Evolutionary conservation across 2,329 filamentous ascomycete species (phyloP), one percentile per base, ranked within the genome.

Genomic region (Chaetothyriales sp.): DNA sequence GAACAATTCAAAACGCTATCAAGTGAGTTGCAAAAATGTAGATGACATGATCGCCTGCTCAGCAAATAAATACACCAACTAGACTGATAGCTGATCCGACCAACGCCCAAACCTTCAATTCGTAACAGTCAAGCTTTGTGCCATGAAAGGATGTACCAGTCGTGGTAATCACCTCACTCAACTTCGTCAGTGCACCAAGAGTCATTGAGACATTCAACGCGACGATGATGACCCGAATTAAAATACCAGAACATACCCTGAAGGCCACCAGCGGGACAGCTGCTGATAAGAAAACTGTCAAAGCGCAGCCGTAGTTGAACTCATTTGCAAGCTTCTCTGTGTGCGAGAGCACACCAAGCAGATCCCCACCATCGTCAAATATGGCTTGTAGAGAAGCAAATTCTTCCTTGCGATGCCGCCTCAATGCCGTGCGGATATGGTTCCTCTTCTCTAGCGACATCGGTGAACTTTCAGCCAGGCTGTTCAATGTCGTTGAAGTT

Each of bases 241-340:
- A 15, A 39, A 39, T 10, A 4, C 32, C 32, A 39, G 32, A 39
- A 39, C 32, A 39, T 15, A 39, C 15, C 32, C 32, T 39, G 32
- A 92, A 92, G 26, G 83, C 19, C 66, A 61, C 80, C 78, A 51
- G 83, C 82, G 55, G 44, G 12, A 39, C 15, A 15, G 15, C 32
- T 39, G 32, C 32, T 15, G 32, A 39, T 12, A 39, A 39, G 32
- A 39, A 39, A 15, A 39, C 32, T 39, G 32, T 39, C 32, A 39
- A 12, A 4, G 15, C 32, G 15, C 12, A 15, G 32, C 10, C 15
- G 32, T 39, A 39, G 12, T 39, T 39, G 32, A 39, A 39, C 15
- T 39, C 32, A 39, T 15, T 15, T 10, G 32, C 32, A 15, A 39
- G 32, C 32, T 15, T 15, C 5, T 15, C 32, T 15, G 10, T 39